Evolutionary conservation across 495 filamentous ascomycete genomes (phyloP), one percentile per base, ranked within the genome.

Genomic region (Pseudotulostoma volvatum): DNA sequence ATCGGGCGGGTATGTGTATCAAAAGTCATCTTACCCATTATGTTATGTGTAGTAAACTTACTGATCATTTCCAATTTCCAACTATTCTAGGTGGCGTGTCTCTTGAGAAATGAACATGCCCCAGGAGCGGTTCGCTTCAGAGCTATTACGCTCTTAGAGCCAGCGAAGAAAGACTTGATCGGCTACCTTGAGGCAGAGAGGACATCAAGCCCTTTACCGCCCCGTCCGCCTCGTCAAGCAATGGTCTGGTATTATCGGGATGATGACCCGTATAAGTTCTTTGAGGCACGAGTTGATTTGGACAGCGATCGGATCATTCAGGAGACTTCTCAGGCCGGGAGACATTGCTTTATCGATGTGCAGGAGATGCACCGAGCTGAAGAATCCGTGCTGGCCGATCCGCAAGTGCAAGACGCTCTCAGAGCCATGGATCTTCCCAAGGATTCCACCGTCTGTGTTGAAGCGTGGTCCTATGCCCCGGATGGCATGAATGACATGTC

Each of bases 401-500:
- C 37, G 17, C 28, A 43, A 14, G 45, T 57, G 1, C 42, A 56
- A 31, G 42, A 31, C 1, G 48, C 49, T 31, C 46, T 59, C 15
- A 7, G 42, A 18, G 39, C 44, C 9, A 34, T 63, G 1, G 30
- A 54, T 15, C 43, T 63, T 3, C 57, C 57, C n/a, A 37, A 42
- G 8, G 51, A 44, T 2, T 51, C 56, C 1, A 44, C 37, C 4
- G 54, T 60, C 4, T 44, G 51, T 36, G 41, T 59, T 13, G 59
- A 63, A 33, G 47, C 59, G 3, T 61, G 57, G 59, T 50, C 59
- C 1, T 63, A 61, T 43, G 54, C 52, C 2, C 55, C 57, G 8
- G 59, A 63, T 48, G 59, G 57, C 0, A 56, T 60, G 46, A 55
- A 54, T 33, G 54, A 61, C 21, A 61, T 61, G 52, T 42, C 46